Evolutionary conservation across 169 alveolate genomes (phyloP), one percentile per base, ranked within the genome.

Genomic region (Babesia ovata): DNA sequence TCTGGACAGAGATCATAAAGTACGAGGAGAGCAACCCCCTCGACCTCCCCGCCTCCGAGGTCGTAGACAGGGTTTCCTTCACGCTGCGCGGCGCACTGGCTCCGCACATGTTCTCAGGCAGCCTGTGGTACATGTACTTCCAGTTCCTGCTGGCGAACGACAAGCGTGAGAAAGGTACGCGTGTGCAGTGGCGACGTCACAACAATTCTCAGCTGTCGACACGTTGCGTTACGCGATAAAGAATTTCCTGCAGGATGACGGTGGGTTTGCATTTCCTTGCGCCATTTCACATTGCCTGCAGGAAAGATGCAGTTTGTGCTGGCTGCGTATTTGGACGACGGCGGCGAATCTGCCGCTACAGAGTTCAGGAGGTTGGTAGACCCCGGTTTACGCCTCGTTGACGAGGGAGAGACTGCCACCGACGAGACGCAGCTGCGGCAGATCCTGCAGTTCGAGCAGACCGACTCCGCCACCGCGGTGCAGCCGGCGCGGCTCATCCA

Each of bases 91-190:
- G 79, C 26, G 92, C 93, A 13, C 59, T 89, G 17, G 56, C 58
- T 19, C 91, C 87, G 36, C 84, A 78, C 61, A 90, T 72, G 16
- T 85, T 85, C 58, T 81, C 79, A 50, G 50, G 70, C 8, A 86
- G 77, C 44, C 63, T 89, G 50, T 89, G 93, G 93, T 89, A 82
- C 66, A 83, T 75, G 36, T 85, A 85, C 71, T 89, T 89, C 75
- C 93, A 89, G 69, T 89, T 74, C 63, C 65, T 85, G 52, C 73
- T 89, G 29, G 63, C 78, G 62, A 81, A 71, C 60, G 81, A 66
- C 60, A 62, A 63, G 63, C 69, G 70, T 49, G 85, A 70, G 12
- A 70, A 81, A 76, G 93, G 86, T 76, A 66, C 6, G 59, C 16
- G 8, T 2, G 7, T 11, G 24, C 65, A 28, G 50, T 33, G 71